A percentile compares a stretch with the other conserved stretches of the same genome.
Conservation (phyloP, 1,284 basidiomycete species). For the Ustilago trichophora region DNA sequence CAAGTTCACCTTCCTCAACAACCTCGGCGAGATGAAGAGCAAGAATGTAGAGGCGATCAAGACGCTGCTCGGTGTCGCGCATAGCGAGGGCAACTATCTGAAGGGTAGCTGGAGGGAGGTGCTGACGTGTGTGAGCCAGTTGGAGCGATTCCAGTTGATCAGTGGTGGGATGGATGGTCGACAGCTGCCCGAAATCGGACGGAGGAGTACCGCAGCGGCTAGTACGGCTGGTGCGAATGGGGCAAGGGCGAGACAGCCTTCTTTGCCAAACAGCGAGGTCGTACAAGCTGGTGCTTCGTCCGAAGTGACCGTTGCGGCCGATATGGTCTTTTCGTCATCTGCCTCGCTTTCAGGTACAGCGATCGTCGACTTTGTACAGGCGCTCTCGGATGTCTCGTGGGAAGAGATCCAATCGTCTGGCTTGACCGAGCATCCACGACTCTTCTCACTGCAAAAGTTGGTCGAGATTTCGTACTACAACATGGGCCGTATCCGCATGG, state of each 20-base stretch:
- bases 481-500: constrained; percentile 96
- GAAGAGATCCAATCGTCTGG: constrained; percentile 99
- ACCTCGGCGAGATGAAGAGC: constrained; percentile 66
- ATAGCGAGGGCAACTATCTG: constrained; percentile 65
- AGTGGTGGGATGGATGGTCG: constrained; percentile 67
- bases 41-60: constrained; percentile 67
- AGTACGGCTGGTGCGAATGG: constrained; percentile 7
- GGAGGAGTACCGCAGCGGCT: constrained; percentile 70
- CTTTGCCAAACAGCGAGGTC: constrained; percentile 82
- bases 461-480: constrained; percentile 99
- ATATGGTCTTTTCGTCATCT: constrained; percentile 98
- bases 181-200: constrained; percentile 80
- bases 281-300: constrained; percentile 96
- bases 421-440: constrained; percentile 82
- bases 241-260: constrained; percentile 22
- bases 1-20: constrained; percentile 67
- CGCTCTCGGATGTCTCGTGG: constrained; percentile 97
- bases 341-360: constrained; percentile 93
- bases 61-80: constrained; percentile 63
- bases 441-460: constrained; percentile 97
- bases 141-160: constrained; percentile 66
- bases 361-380: constrained; percentile 97
- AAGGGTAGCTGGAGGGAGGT: constrained; percentile 66
- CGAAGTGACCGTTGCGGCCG: constrained; percentile 96
- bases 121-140: constrained; percentile 64